These are phyloP conservation scores for Paramecium sexaurelia DNA, from an alignment of 73 alveolate species.

Conservation along the genomic window DNA sequence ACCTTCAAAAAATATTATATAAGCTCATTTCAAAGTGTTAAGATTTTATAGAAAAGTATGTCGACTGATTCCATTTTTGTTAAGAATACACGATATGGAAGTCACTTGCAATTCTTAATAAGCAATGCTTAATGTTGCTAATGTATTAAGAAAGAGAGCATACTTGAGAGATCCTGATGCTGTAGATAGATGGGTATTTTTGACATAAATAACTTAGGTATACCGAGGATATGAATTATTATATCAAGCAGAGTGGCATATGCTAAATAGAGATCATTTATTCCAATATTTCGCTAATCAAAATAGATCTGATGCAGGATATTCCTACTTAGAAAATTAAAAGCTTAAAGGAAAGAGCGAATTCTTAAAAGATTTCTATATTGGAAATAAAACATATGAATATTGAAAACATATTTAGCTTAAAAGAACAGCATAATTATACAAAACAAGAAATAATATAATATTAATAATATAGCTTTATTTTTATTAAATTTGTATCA, in stretches of 20 bases:
- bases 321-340: slow-evolving; percentile 62
- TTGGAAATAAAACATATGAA: slow-evolving; percentile 58
- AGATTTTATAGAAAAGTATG: slow-evolving; percentile 64
- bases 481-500: neutral
- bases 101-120: slow-evolving; percentile 49
- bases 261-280: slow-evolving; percentile 51
- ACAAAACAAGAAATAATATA: neutral
- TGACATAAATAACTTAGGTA: neutral
- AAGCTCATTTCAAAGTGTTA: slow-evolving; percentile 59
- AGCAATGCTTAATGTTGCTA: slow-evolving; percentile 65
- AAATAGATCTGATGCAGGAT: slow-evolving; percentile 61
- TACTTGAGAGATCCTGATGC: slow-evolving; percentile 59
- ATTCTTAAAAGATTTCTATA: slow-evolving; percentile 66
- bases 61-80: slow-evolving; percentile 56
- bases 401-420: slow-evolving; percentile 39
- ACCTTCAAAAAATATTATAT: slow-evolving; percentile 57
- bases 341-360: slow-evolving; percentile 47
- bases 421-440: neutral
- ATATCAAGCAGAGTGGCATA: slow-evolving; percentile 62
- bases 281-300: slow-evolving; percentile 51
- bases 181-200: slow-evolving; percentile 47
- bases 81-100: slow-evolving; percentile 63
- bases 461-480: neutral
- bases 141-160: slow-evolving; percentile 47
- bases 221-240: slow-evolving; percentile 51